Percentiles rank a stretch among this genome's conserved stretches.
Evolutionary conservation across 345 rosid genomes (phyloP).

Genomic region (Gossypium longicalyx): DNA sequence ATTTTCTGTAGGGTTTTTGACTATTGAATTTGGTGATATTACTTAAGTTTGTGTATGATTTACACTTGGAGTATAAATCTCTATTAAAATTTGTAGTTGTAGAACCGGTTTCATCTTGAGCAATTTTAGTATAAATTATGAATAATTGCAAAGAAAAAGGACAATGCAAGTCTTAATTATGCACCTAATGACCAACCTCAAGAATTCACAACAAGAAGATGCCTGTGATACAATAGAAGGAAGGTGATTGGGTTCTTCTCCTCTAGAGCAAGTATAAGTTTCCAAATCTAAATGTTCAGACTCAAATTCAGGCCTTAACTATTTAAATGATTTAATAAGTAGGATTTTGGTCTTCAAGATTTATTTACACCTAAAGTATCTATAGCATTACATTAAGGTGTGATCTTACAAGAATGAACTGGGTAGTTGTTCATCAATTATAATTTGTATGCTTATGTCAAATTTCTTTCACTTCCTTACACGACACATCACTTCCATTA

Average conservation of each 20-base stretch:
- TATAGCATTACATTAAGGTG: not conserved
- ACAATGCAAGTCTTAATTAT: not conserved
- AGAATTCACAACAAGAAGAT: not conserved
- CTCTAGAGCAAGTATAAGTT: not conserved
- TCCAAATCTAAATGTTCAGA: not conserved
- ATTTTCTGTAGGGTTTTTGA: not conserved
- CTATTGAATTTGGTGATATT: not conserved
- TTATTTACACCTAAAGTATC: not conserved
- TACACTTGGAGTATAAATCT: not conserved
- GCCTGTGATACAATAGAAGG: not conserved
- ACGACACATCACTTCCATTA: not conserved
- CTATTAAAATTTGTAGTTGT: not conserved
- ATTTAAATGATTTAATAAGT: not conserved
- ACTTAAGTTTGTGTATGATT: not conserved
- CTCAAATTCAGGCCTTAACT: not conserved
- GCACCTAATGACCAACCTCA: constrained; percentile 1
- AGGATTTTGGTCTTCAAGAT: not conserved
- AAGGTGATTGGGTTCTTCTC: not conserved
- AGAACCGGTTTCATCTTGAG: constrained; percentile 1
- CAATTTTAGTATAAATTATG: not conserved
- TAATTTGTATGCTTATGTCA: not conserved
- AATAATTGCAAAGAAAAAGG: constrained; percentile 1
- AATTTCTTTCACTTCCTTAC: not conserved
- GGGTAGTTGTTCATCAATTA: not conserved
- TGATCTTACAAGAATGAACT: not conserved